A percentile compares a stretch with the other conserved stretches of the same genome.
These are phyloP conservation scores for Houttuynia cordata DNA, from an alignment of 164 flowering plant genomes.

Conservation along the genomic window DNA sequence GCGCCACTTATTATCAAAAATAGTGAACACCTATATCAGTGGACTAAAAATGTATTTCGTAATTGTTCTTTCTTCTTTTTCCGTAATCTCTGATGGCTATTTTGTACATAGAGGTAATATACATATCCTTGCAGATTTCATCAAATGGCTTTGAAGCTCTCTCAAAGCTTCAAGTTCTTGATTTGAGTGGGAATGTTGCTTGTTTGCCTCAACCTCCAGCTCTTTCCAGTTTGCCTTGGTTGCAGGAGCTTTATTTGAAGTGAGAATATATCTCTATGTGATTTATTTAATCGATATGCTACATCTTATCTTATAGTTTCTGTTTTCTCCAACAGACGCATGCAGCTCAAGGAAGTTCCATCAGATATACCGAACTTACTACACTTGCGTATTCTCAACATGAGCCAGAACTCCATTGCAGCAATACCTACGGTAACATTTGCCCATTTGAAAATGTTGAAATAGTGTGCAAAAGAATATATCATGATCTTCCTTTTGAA, in stretches of 20 bases:
- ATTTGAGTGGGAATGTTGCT: slow-evolving; percentile 66
- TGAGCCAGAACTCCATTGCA: slow-evolving; percentile 77
- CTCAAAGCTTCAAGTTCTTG: slow-evolving; percentile 67
- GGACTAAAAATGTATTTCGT: too few relatives aligned
- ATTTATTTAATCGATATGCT: background rate
- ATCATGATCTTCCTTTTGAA: background rate
- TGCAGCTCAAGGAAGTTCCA: slow-evolving; percentile 57
- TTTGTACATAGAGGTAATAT: background rate
- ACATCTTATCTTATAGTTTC: background rate
- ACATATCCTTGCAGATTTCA: slow-evolving; percentile 44
- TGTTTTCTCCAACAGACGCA: slow-evolving; percentile 35
- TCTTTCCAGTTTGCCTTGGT: slow-evolving; percentile 52
- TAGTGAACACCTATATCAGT: too few relatives aligned
- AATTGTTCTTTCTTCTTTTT: too few relatives aligned
- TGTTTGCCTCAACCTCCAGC: slow-evolving; percentile 44
- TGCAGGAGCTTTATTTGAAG: slow-evolving; percentile 91
- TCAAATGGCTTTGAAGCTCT: slow-evolving; percentile 59
- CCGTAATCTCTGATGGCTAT: background rate
- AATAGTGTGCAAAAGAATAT: too few relatives aligned
- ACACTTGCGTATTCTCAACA: slow-evolving; percentile 63
- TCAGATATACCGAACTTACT: slow-evolving; percentile 42
- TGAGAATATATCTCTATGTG: slow-evolving; percentile 9
- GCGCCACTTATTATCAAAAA: too few relatives aligned
- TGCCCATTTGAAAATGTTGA: too few relatives aligned
- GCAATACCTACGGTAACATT: slow-evolving; percentile 54